Conservation (phyloP, 176 grass and related monocot species). For the Zoysia japonica region DNA sequence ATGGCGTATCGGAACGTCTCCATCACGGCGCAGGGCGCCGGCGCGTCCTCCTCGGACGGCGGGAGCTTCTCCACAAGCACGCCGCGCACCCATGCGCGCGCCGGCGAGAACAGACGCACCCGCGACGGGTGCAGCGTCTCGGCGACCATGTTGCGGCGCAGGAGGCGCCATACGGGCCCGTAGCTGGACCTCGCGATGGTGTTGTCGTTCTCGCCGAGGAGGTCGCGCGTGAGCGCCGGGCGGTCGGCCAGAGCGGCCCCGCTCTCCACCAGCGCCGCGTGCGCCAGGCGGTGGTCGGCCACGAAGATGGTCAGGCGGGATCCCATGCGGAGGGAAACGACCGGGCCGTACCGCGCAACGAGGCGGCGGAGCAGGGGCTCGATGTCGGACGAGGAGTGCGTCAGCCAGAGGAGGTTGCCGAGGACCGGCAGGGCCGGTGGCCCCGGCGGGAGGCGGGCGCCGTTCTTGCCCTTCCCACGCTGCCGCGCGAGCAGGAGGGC, state of each 20-base stretch:
- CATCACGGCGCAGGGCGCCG: slow-evolving; percentile 6
- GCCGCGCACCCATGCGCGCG: slow-evolving; percentile 43
- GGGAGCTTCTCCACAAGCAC: slow-evolving; percentile 42
- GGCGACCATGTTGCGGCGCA: slow-evolving; percentile 61
- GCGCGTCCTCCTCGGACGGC: neutral
- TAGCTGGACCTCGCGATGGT: slow-evolving; percentile 48
- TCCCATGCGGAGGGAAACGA: slow-evolving; percentile 52
- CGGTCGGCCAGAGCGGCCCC: slow-evolving; percentile 52
- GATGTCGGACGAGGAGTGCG: slow-evolving; percentile 7
- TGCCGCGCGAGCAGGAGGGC: neutral
- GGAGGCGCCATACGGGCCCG: slow-evolving; percentile 54
- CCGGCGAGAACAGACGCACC: slow-evolving; percentile 37
- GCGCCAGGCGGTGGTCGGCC: slow-evolving; percentile 50
- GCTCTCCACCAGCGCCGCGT: slow-evolving; percentile 50
- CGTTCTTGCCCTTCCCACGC: neutral
- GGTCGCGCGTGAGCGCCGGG: neutral
- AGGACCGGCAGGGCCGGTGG: slow-evolving; percentile 51
- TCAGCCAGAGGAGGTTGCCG: slow-evolving; percentile 48
- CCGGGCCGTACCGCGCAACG: slow-evolving; percentile 38
- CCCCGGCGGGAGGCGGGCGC: slow-evolving; percentile 47
- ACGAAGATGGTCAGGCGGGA: slow-evolving; percentile 40
- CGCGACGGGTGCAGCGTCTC: slow-evolving; percentile 61
- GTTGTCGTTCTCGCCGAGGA: slow-evolving; percentile 40
- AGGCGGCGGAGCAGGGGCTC: slow-evolving; percentile 51
- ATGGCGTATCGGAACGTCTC: slow-evolving; percentile 61